Percentiles rank a stretch among this genome's conserved stretches.
These are phyloP conservation scores for Fusarium penzigii DNA, from an alignment of 2,329 filamentous ascomycete species.

Conservation along the genomic window DNA sequence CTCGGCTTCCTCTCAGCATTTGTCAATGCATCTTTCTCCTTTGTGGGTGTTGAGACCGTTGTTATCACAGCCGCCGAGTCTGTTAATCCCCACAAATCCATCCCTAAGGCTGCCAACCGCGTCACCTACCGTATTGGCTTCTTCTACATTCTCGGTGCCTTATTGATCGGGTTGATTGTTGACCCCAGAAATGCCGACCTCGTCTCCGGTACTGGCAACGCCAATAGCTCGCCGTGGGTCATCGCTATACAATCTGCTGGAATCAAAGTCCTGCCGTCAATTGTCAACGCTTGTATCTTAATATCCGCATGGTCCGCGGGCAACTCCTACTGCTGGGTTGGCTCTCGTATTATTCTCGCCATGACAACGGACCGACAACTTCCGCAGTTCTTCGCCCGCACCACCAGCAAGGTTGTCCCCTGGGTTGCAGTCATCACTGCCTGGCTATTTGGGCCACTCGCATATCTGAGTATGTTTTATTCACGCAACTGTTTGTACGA, in stretches of 20 bases:
- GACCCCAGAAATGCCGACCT: constrained; percentile 65
- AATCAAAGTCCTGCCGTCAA: constrained; percentile 62
- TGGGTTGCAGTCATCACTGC: constrained; percentile 55
- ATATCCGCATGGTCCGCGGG: constrained; percentile 65
- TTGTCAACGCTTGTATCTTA: constrained; percentile 69
- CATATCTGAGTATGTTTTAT: constrained; percentile 67
- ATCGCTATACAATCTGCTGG: constrained; percentile 68
- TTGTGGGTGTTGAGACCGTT: constrained; percentile 39
- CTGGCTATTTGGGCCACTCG: constrained; percentile 62
- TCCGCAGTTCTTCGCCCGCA: constrained; percentile 59
- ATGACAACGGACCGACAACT: constrained; percentile 68
- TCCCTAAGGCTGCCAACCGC: constrained; percentile 61
- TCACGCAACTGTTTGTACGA: rapidly evolving
- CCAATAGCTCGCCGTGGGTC: constrained; percentile 64
- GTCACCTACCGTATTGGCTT: constrained; percentile 61
- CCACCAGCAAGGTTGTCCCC: constrained; percentile 63
- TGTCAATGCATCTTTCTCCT: constrained; percentile 57
- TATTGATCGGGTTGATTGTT: constrained; percentile 59
- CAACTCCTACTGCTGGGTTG: constrained; percentile 53
- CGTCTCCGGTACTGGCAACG: constrained; percentile 36
- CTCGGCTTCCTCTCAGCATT: constrained; percentile 57
- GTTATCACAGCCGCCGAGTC: constrained; percentile 65
- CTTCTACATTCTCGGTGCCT: constrained; percentile 60
- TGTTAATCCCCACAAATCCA: constrained; percentile 59
- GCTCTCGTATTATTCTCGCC: constrained; percentile 69